Evolutionary conservation across 805 yeast species (phyloP).

Genomic region (Teunomyces tritomae): DNA sequence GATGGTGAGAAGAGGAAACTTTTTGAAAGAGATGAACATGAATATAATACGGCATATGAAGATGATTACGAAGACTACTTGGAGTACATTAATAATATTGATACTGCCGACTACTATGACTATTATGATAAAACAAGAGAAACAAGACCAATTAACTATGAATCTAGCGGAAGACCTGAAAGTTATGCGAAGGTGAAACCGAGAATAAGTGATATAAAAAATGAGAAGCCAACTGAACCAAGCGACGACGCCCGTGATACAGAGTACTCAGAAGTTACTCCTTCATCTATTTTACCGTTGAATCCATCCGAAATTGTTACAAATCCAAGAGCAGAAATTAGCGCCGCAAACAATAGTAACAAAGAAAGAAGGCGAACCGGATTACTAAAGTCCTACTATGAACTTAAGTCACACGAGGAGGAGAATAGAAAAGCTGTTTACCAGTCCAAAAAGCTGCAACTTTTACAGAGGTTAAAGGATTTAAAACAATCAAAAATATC

Average conservation of each 20-base stretch:
- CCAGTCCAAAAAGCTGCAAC: conserved; percentile 18
- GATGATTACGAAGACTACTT: conserved; percentile 22
- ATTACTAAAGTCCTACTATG: conserved; percentile 12
- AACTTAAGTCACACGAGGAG: conserved; percentile 17
- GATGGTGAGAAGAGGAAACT: conserved; percentile 7
- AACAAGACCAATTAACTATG: background rate
- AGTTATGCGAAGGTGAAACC: conserved; percentile 5
- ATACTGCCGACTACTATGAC: conserved; percentile 16
- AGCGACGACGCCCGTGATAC: background rate
- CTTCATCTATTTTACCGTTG: background rate
- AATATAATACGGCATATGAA: conserved; percentile 4
- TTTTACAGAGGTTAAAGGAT: conserved; percentile 23
- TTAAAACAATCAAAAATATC: conserved; percentile 24
- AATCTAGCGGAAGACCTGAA: conserved; percentile 6
- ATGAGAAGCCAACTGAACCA: background rate
- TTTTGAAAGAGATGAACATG: conserved; percentile 5
- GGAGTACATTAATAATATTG: conserved; percentile 22
- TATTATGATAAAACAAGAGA: conserved; percentile 9
- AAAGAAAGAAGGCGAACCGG: conserved; percentile 24
- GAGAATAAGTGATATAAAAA: conserved; percentile 11
- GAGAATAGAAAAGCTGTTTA: conserved; percentile 19
- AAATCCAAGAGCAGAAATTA: conserved; percentile 11
- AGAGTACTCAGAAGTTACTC: background rate
- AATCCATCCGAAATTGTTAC: conserved; percentile 4
- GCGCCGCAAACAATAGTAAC: conserved; percentile 14